Evolutionary conservation across 805 yeast species (phyloP).

Genomic region (Groenewaldozyma tartarivorans): DNA sequence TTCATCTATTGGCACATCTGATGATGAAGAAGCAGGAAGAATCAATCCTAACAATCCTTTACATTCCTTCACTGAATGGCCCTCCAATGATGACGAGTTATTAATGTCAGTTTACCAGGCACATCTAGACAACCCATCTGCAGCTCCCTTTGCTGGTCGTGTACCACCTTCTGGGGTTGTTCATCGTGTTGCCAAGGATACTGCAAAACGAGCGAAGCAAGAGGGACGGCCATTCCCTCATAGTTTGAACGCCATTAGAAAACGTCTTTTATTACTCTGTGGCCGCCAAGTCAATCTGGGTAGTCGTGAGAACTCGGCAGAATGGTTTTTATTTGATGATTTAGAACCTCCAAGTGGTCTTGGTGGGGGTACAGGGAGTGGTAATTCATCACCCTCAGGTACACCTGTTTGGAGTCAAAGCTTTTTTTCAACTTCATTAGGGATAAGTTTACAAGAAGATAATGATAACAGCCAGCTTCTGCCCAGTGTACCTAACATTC

Average conservation of each 20-base stretch:
- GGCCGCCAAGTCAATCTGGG: slow-evolving; percentile 8
- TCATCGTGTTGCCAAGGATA: slow-evolving; percentile 48
- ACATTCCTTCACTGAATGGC: slow-evolving; percentile 20
- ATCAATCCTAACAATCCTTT: slow-evolving; percentile 4
- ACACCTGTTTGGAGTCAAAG: slow-evolving; percentile 1
- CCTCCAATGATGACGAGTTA: slow-evolving; percentile 30
- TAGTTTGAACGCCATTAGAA: slow-evolving; percentile 24
- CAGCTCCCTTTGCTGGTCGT: slow-evolving; percentile 56
- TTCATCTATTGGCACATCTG: slow-evolving; percentile 18
- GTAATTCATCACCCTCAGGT: background rate
- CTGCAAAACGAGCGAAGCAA: slow-evolving; percentile 30
- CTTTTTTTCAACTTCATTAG: slow-evolving; percentile 1
- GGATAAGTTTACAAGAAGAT: too few species aligned
- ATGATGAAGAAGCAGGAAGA: slow-evolving; percentile 19
- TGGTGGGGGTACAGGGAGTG: background rate
- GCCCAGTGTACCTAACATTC: too few species aligned
- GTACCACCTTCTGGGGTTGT: slow-evolving; percentile 63
- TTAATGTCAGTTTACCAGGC: slow-evolving; percentile 39
- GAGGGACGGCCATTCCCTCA: slow-evolving; percentile 23
- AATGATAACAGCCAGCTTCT: too few species aligned
- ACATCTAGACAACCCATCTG: slow-evolving; percentile 46
- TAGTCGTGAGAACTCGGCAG: slow-evolving; percentile 4
- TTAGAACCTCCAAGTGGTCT: background rate
- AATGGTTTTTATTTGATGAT: background rate
- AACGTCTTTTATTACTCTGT: slow-evolving; percentile 23